These are phyloP conservation scores for Paecilomyces formosus DNA, from an alignment of 2,329 filamentous ascomycete species.

Conservation along the genomic window DNA sequence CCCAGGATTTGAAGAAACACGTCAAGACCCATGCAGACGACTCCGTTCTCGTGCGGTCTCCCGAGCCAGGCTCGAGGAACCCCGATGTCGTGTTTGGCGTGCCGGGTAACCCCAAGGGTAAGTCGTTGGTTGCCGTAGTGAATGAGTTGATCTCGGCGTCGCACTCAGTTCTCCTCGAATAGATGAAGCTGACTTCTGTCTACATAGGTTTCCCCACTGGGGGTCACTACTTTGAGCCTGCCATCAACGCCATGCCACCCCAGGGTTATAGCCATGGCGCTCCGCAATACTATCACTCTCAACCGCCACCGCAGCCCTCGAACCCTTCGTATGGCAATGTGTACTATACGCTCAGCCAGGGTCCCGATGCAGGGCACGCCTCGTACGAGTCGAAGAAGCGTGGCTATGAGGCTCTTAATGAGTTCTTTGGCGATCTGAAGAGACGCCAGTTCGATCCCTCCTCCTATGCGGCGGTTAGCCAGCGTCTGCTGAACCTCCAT, in stretches of 20 bases:
- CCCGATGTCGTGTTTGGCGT: slow-evolving; percentile 34
- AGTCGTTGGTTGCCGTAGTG: slow-evolving; percentile 7
- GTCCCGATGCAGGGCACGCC: slow-evolving; percentile 57
- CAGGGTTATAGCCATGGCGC: slow-evolving; percentile 35
- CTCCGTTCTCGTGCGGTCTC: slow-evolving; percentile 64
- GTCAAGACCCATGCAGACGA: slow-evolving; percentile 98
- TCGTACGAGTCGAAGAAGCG: slow-evolving; percentile 71
- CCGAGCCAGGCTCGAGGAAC: slow-evolving; percentile 48
- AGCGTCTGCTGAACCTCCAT: slow-evolving; percentile 76
- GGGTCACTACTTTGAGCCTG: slow-evolving; percentile 50
- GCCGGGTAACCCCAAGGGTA: slow-evolving; percentile 28
- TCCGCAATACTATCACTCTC: slow-evolving; percentile 47
- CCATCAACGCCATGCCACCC: slow-evolving; percentile 42
- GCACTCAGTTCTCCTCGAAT: neutral
- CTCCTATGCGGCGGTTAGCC: slow-evolving; percentile 86
- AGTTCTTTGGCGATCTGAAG: slow-evolving; percentile 91
- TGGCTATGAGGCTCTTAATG: slow-evolving; percentile 79
- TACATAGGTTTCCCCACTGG: slow-evolving; percentile 23
- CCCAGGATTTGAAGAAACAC: slow-evolving; percentile 98
- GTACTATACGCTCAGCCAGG: slow-evolving; percentile 66
- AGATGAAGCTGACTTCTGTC: slow-evolving; percentile 5
- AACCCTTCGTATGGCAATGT: slow-evolving; percentile 61
- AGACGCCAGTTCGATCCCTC: slow-evolving; percentile 80
- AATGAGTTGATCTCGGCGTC: too few species aligned
- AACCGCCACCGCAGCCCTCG: slow-evolving; percentile 46